Evolutionary conservation across 305 asterid genomes (phyloP).

Genomic region (Fraxinus velutina): DNA sequence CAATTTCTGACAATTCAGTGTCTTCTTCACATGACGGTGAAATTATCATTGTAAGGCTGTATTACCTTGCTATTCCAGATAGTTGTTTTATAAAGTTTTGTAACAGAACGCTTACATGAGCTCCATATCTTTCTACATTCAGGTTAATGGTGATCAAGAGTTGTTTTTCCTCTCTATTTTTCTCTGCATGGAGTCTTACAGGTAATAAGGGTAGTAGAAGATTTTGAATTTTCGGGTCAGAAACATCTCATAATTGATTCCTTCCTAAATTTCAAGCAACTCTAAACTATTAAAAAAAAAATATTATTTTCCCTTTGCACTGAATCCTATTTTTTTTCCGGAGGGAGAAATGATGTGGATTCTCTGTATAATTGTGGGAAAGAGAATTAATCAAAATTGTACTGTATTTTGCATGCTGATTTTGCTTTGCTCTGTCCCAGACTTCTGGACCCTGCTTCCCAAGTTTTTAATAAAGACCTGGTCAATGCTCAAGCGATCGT

Average conservation of each 20-base stretch:
- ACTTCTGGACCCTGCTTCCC: conserved; percentile 52
- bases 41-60: conserved; percentile 53
- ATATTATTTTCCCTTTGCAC: neutral
- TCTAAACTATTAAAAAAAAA: neutral
- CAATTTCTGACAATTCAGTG: conserved; percentile 42
- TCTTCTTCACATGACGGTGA: conserved; percentile 71
- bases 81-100: conserved; percentile 8
- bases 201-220: conserved; percentile 37
- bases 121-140: conserved; percentile 24
- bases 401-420: conserved; percentile 7
- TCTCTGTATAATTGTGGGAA: neutral
- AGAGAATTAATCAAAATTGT: neutral
- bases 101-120: conserved; percentile 17
- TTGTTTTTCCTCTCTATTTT: conserved; percentile 60
- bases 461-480: conserved; percentile 48
- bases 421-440: conserved; percentile 34
- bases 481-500: conserved; percentile 41
- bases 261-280: neutral
- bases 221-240: neutral
- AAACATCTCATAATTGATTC: neutral
- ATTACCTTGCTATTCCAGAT: neutral
- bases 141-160: conserved; percentile 79
- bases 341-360: neutral
- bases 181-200: conserved; percentile 55
- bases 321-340: neutral